phyloP scores from a whole-genome alignment of 2,329 filamentous ascomycete species.

The Aspergillus novofumigatus region DNA sequence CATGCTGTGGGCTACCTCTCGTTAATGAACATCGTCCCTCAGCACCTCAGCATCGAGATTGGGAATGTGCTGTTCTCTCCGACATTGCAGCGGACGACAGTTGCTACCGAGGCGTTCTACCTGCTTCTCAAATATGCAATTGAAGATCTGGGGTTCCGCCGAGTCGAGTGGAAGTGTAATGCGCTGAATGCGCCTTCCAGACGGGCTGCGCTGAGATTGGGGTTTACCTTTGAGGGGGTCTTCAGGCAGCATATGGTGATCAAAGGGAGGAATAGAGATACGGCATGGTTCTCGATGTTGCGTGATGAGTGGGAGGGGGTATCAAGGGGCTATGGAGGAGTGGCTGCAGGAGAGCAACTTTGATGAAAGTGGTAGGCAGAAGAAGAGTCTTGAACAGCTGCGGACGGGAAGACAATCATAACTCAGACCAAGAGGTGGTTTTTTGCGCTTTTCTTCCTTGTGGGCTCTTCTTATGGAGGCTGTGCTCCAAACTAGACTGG shows the following conservation, averaged over 20 bases:
- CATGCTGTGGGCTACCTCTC: conserved; percentile 42
- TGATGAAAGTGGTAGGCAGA: conserved; percentile 51
- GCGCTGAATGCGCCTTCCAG: conserved; percentile 52
- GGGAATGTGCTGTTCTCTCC: conserved; percentile 53
- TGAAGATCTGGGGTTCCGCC: conserved; percentile 50
- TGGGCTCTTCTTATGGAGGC: too few species aligned
- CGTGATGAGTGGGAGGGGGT: conserved; percentile 60
- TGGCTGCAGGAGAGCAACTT: conserved; percentile 58
- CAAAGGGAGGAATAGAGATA: conserved; percentile 56
- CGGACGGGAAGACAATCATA: conserved; percentile 6
- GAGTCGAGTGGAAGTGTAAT: conserved; percentile 65
- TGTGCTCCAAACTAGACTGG: too few species aligned
- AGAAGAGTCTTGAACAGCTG: conserved; percentile 39
- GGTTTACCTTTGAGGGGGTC: conserved; percentile 57
- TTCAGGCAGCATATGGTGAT: conserved; percentile 61
- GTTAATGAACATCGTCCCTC: conserved; percentile 46
- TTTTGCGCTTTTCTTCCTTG: too few species aligned
- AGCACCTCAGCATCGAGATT: conserved; percentile 53
- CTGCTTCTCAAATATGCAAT: conserved; percentile 54
- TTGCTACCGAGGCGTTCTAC: conserved; percentile 56
- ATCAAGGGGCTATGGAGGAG: conserved; percentile 45
- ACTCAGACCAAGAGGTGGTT: background rate
- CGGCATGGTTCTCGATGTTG: conserved; percentile 57
- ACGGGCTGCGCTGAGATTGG: conserved; percentile 53
- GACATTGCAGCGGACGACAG: conserved; percentile 50